Conservation (phyloP, 2,329 filamentous ascomycete genomes). For the Aureobasidium sp. region DNA sequence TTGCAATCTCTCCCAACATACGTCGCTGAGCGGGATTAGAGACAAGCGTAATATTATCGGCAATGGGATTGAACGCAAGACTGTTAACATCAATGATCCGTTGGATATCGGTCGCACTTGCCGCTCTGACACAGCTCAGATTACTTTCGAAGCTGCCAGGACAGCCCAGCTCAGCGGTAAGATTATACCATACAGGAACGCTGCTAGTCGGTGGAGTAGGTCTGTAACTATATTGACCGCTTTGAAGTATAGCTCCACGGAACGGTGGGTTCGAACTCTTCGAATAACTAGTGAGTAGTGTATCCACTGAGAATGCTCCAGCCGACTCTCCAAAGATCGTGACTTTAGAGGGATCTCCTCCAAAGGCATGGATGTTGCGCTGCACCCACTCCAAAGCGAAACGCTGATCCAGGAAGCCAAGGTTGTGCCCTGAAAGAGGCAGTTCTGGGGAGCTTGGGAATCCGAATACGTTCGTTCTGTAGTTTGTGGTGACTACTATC, state of each 20-base stretch:
- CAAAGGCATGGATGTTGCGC: constrained; percentile 31
- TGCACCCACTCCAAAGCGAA: constrained; percentile 33
- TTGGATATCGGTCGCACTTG: constrained; percentile 27
- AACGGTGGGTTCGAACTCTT: constrained; percentile 26
- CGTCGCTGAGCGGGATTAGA: constrained; percentile 24
- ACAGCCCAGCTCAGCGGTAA: constrained; percentile 25
- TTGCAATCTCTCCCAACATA: constrained; percentile 27
- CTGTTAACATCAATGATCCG: constrained; percentile 26
- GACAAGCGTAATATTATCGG: constrained; percentile 30
- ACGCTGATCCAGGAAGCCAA: constrained; percentile 34
- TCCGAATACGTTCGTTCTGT: constrained; percentile 36
- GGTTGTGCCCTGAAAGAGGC: constrained; percentile 27
- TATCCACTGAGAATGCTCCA: constrained; percentile 28
- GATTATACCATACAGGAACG: constrained; percentile 21
- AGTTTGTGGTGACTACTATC: constrained; percentile 30
- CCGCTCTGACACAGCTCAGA: constrained; percentile 27
- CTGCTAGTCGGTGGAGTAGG: constrained; percentile 11
- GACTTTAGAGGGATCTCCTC: constrained; percentile 32
- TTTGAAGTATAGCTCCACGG: constrained; percentile 29
- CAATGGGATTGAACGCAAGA: constrained; percentile 27
- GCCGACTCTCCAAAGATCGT: constrained; percentile 32
- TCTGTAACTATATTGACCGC: constrained; percentile 27
- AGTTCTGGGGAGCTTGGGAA: constrained; percentile 34
- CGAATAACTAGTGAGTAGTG: constrained; percentile 27
- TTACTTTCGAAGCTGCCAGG: constrained; percentile 23